Evolutionary conservation across 2,329 filamentous ascomycete species (phyloP).

Genomic region (Calonectria pauciramosa): DNA sequence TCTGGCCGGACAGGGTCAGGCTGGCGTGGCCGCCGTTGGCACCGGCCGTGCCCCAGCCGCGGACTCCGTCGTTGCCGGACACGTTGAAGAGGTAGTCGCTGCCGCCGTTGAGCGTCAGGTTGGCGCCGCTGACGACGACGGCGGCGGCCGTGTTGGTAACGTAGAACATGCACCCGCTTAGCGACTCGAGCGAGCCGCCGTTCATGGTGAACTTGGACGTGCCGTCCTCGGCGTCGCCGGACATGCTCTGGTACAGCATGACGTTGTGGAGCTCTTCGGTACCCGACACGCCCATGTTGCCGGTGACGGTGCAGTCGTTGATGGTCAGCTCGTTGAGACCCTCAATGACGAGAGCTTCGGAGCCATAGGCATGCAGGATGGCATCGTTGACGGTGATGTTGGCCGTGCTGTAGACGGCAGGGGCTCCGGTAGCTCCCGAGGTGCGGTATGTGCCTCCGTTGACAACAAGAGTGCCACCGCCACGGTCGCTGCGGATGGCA

Average conservation of each 20-base stretch:
- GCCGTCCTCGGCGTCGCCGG: constrained; percentile 31
- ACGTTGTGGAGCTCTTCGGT: constrained; percentile 32
- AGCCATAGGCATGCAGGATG: constrained; percentile 13
- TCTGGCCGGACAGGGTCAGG: constrained; percentile 27
- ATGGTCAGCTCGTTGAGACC: constrained; percentile 30
- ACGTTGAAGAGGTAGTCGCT: constrained; percentile 32
- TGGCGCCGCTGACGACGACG: constrained; percentile 21
- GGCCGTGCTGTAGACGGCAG: constrained; percentile 30
- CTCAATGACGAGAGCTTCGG: constrained; percentile 28
- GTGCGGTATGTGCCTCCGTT: constrained; percentile 28
- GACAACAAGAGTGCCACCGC: constrained; percentile 25
- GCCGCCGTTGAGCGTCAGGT: constrained; percentile 21
- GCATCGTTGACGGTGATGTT: constrained; percentile 29
- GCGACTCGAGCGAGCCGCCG: constrained; percentile 24
- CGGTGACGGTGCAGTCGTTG: constrained; percentile 30
- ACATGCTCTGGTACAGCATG: constrained; percentile 33
- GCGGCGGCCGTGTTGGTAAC: constrained; percentile 28
- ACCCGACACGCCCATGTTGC: constrained; percentile 25
- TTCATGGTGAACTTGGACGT: constrained; percentile 28
- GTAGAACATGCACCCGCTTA: constrained; percentile 32
- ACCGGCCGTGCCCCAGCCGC: constrained; percentile 30
- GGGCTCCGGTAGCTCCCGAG: constrained; percentile 21
- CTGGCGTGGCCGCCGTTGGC: constrained; percentile 25
- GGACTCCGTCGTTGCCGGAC: constrained; percentile 25
- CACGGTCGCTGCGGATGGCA: constrained; percentile 30